Base-by-base conservation (phyloP, 768 basidiomycete species). In the Mycena filopes region DNA sequence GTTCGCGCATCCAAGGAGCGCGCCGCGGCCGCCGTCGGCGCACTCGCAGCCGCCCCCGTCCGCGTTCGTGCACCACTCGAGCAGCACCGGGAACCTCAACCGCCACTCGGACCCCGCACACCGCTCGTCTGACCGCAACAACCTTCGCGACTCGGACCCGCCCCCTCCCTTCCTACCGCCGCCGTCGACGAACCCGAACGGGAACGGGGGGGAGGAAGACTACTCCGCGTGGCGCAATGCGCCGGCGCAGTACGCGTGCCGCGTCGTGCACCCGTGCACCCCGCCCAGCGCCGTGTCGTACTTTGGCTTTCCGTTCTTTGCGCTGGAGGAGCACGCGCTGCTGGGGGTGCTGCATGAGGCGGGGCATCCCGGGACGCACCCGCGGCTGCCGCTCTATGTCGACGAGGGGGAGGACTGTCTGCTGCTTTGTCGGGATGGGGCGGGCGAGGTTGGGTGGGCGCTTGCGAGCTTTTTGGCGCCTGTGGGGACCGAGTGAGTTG, bases 391-490 rank as follows among this genome's bases (percentile, higher is more conserved):
- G 3, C 73, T 95, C 60, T 88, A 89, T 70, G 90, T 94, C 53
- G 93, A 94, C 69, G 84, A 86, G 57, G 86, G 86, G 1, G 93
- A 93, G 67, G 93, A 94, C 70, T 94, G 93, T 77, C 77, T 95
- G 66, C 77, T 95, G 56, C 83, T 94, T 26, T 92, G 89, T 66
- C 80, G 92, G 45, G 86, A 90, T 74, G 75, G 71, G 36, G 59
- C 66, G 5, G 84, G 86, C 13, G 80, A 83, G 12, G 83, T 94
- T 20, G 93, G 93, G 0, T 94, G 93, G 93, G 89, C 89, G 4
- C 75, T 95, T 66, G 93, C 93, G 38, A 94, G 93, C 74, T 95
- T 93, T 77, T 75, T 94, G 74, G 82, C 89, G 28, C 91, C 91
- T 21, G 36, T 67, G 16, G 50, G 21, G 8, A 45, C 21, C 25